A percentile compares a stretch with the other conserved stretches of the same genome.
Conservation (phyloP, 2,329 filamentous ascomycete genomes). For the Arthroderma sp. region DNA sequence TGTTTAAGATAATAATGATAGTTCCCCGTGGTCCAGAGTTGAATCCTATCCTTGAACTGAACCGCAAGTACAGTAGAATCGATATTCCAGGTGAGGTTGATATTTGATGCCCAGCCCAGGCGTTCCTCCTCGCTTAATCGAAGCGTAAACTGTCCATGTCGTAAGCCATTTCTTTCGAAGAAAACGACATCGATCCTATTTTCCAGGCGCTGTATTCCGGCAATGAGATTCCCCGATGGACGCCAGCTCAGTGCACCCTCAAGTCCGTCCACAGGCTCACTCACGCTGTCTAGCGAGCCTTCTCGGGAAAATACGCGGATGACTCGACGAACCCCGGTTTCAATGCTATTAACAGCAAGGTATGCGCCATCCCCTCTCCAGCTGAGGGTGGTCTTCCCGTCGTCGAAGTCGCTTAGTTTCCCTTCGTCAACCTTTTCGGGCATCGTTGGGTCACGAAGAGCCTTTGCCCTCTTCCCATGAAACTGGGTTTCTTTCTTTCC, state of each 20-base stretch:
- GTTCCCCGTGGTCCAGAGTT: constrained; percentile 94
- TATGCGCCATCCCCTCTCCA: constrained; percentile 94
- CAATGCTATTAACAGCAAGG: constrained; percentile 73
- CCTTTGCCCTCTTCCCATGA: constrained; percentile 76
- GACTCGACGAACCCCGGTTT: constrained; percentile 56
- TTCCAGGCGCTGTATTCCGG: constrained; percentile 62
- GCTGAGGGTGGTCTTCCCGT: constrained; percentile 59
- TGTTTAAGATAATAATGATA: constrained; percentile 98
- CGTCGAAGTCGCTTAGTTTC: constrained; percentile 59
- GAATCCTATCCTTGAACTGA: constrained; percentile 59
- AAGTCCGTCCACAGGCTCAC: constrained; percentile 87
- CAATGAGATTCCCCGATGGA: constrained; percentile 79
- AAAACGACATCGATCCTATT: constrained; percentile 74
- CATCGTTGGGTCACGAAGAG: constrained; percentile 83
- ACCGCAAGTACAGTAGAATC: constrained; percentile 87
- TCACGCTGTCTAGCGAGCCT: constrained; percentile 80
- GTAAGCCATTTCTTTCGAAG: constrained; percentile 91
- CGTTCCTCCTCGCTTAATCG: constrained; percentile 51
- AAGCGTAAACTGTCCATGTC: constrained; percentile 89
- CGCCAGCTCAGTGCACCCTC: constrained; percentile 82
- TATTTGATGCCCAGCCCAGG: constrained; percentile 43
- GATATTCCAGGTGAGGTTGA: constrained; percentile 71
- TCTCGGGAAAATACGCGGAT: constrained; percentile 86
- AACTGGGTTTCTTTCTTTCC: constrained; percentile 98
- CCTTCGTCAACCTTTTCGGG: constrained; percentile 86